A percentile compares a stretch with the other conserved stretches of the same genome.
phyloP scores from a whole-genome alignment of 306 rosid species.

The Acacia crassicarpa region DNA sequence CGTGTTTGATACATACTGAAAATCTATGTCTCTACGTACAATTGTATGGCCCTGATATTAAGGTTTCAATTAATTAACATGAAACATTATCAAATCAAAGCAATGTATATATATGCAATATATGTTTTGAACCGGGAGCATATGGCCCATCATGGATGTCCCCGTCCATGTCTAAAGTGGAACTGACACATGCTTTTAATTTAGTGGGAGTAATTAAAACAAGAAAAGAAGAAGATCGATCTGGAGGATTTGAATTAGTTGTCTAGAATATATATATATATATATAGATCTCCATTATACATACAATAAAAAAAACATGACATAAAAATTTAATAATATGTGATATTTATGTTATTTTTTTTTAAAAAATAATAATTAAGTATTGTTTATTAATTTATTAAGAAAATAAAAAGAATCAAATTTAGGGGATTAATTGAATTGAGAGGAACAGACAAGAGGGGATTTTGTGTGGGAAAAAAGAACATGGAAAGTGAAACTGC shows the following conservation, averaged over 20 bases:
- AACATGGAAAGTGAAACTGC: neutral
- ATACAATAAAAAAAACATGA: neutral
- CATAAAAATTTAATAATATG: neutral
- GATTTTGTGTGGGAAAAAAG: neutral
- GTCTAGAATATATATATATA: neutral
- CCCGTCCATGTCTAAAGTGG: slow-evolving; percentile 4
- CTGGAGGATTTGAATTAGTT: neutral
- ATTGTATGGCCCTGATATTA: neutral
- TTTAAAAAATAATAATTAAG: neutral
- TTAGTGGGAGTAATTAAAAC: neutral
- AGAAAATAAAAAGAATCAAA: neutral
- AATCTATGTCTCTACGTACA: neutral
- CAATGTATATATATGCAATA: neutral
- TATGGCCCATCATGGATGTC: slow-evolving; percentile 9
- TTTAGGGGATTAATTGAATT: neutral
- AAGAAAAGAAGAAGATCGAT: neutral
- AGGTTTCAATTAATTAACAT: neutral
- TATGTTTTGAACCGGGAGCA: neutral
- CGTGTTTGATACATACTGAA: neutral
- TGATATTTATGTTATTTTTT: neutral
- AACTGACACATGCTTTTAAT: neutral
- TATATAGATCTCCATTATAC: neutral
- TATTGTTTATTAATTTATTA: too few relatives aligned
- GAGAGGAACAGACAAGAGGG: neutral
- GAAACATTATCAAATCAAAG: neutral